A percentile compares a stretch with the other conserved stretches of the same genome.
phyloP scores from a whole-genome alignment of 495 filamentous ascomycete species.

The Tetracladium setigerum region DNA sequence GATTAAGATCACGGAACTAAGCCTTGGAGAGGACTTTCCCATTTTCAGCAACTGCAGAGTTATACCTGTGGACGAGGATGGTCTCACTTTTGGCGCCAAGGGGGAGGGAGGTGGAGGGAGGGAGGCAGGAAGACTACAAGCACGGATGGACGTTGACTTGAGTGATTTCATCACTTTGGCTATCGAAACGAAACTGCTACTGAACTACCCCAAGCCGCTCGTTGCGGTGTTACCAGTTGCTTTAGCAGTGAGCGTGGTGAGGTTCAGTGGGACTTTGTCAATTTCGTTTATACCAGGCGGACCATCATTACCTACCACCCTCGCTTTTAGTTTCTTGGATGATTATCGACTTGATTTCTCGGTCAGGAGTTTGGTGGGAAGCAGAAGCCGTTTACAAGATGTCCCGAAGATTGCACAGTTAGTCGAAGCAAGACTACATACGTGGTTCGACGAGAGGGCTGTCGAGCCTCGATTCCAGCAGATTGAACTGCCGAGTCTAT shows the following conservation, averaged over 20 bases:
- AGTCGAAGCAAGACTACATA: constrained; percentile 81
- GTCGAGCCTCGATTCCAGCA: constrained; percentile 96
- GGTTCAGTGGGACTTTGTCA: constrained; percentile 89
- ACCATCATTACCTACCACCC: constrained; percentile 58
- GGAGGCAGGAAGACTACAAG: constrained; percentile 71
- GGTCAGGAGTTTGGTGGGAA: constrained; percentile 86
- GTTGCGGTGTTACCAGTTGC: constrained; percentile 92
- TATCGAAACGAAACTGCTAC: constrained; percentile 83
- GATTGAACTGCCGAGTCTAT: constrained; percentile 85
- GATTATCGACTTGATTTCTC: constrained; percentile 93
- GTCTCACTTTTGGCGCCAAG: constrained; percentile 29
- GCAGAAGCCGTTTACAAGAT: constrained; percentile 82
- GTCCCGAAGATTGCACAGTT: constrained; percentile 96
- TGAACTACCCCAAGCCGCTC: constrained; percentile 87
- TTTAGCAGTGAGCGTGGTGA: constrained; percentile 79
- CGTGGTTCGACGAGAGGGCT: constrained; percentile 94
- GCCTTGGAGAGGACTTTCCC: constrained; percentile 90
- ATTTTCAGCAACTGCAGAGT: constrained; percentile 98
- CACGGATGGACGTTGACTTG: constrained; percentile 92
- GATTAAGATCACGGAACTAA: constrained; percentile 88
- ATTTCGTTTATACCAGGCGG: constrained; percentile 75
- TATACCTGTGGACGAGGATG: constrained; percentile 71
- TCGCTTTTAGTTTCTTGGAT: constrained; percentile 90
- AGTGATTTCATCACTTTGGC: constrained; percentile 92
- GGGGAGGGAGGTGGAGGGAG: constrained; percentile 5